Conservation (phyloP, 2,329 filamentous ascomycete genomes). For the Mycosphaerella arachidis region DNA sequence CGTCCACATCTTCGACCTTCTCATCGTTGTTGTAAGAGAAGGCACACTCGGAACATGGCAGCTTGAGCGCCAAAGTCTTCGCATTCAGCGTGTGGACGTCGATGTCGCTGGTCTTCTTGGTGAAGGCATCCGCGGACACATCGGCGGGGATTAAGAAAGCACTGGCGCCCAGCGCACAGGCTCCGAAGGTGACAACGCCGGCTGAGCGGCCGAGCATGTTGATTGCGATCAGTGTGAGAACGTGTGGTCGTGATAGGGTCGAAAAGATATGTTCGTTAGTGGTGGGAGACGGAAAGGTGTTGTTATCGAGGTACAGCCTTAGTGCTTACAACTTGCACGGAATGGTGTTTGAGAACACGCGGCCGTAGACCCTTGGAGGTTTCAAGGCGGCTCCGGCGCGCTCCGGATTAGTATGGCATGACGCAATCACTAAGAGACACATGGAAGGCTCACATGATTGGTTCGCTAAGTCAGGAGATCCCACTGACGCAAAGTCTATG, state of each 20-base stretch:
- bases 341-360: neutral
- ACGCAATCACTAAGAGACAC: too few relatives aligned
- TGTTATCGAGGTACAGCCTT: neutral
- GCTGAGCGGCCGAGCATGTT: conserved; percentile 32
- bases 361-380: neutral
- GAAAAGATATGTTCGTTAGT: neutral
- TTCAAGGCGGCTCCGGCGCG: too few relatives aligned
- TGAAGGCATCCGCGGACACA: conserved; percentile 37
- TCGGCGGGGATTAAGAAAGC: conserved; percentile 53
- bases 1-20: conserved; percentile 19
- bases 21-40: conserved; percentile 33
- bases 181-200: conserved; percentile 26
- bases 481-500: too few relatives aligned
- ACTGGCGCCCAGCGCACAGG: conserved; percentile 30
- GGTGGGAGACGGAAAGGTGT: neutral
- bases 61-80: conserved; percentile 41
- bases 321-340: neutral
- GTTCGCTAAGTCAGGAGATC: too few relatives aligned
- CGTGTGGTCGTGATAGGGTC: neutral
- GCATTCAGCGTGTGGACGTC: conserved; percentile 31
- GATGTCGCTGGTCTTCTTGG: conserved; percentile 23
- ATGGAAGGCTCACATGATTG: too few relatives aligned
- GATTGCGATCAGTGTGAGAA: conserved; percentile 14
- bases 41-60: conserved; percentile 55
- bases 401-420: too few relatives aligned